Conservation (phyloP, 1,139 yeast species). For the Hansenula sp. region DNA sequence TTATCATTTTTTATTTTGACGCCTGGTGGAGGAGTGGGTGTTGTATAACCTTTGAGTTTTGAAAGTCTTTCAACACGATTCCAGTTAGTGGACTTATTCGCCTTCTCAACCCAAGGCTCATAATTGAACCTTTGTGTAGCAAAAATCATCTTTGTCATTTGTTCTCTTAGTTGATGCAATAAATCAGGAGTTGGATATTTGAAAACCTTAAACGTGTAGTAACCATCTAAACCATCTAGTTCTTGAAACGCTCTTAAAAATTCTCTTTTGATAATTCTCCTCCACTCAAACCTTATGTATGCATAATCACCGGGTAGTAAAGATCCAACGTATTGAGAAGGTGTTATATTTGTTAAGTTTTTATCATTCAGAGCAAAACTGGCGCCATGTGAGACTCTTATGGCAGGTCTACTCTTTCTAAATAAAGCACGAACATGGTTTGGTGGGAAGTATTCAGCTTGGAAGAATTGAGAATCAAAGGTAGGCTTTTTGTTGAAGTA, state of each 20-base stretch:
- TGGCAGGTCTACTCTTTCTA: slow-evolving; percentile 49
- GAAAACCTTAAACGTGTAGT: slow-evolving; percentile 37
- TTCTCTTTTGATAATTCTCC: slow-evolving; percentile 35
- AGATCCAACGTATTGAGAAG: slow-evolving; percentile 16
- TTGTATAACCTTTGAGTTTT: not conserved
- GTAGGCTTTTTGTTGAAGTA: slow-evolving; percentile 3
- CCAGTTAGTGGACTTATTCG: slow-evolving; percentile 26
- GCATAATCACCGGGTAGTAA: slow-evolving; percentile 37
- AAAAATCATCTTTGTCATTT: slow-evolving; percentile 30
- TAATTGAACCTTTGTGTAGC: slow-evolving; percentile 24
- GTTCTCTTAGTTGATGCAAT: slow-evolving; percentile 25
- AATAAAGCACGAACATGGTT: slow-evolving; percentile 39
- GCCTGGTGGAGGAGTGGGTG: not conserved
- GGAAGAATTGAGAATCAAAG: slow-evolving; percentile 21
- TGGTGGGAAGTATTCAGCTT: slow-evolving; percentile 38
- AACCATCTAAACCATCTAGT: slow-evolving; percentile 37
- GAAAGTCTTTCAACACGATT: slow-evolving; percentile 15
- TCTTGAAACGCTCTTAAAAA: slow-evolving; percentile 27
- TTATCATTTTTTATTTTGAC: not conserved
- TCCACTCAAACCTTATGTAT: slow-evolving; percentile 33
- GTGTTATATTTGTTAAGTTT: slow-evolving; percentile 8
- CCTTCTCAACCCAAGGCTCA: slow-evolving; percentile 26
- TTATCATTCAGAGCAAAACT: slow-evolving; percentile 25
- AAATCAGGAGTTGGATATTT: slow-evolving; percentile 39
- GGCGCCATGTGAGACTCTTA: slow-evolving; percentile 26